Conservation (phyloP, 169 alveolate genomes). For the Eimeria tenella region DNA sequence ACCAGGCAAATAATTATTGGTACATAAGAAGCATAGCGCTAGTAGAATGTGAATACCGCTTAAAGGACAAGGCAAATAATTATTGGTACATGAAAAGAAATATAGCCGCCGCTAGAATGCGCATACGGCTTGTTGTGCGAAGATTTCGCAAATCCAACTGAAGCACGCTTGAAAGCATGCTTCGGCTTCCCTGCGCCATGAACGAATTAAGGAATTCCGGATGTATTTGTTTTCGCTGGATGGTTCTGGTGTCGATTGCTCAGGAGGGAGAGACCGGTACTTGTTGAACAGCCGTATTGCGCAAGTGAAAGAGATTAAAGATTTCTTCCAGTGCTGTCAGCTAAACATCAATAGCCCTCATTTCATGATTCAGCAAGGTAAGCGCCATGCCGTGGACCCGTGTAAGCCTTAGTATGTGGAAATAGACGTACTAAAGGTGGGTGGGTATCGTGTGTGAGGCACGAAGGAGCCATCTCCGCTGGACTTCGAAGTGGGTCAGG, state of each 20-base stretch:
- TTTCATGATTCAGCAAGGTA: constrained; percentile 98
- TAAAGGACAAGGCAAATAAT: constrained; percentile 93
- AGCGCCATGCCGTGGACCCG: neutral
- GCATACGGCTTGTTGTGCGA: constrained; percentile 93
- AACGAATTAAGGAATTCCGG: neutral
- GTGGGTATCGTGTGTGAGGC: too few species aligned
- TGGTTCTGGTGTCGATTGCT: constrained; percentile 78
- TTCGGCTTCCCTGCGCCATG: neutral
- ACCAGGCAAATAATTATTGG: constrained; percentile 89
- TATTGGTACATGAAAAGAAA: constrained; percentile 36
- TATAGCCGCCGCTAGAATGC: constrained; percentile 84
- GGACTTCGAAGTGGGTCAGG: too few species aligned
- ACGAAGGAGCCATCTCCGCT: too few species aligned
- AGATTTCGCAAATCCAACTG: constrained; percentile 77
- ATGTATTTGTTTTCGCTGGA: neutral
- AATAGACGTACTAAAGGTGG: too few species aligned
- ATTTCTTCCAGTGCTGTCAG: constrained; percentile 95
- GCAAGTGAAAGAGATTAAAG: constrained; percentile 95
- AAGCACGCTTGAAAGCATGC: neutral
- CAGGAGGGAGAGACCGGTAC: constrained; percentile 97
- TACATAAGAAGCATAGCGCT: constrained; percentile 42
- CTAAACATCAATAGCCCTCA: constrained; percentile 99
- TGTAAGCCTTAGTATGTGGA: neutral
- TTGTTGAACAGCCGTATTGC: constrained; percentile 96
- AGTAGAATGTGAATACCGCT: constrained; percentile 89